Evolutionary conservation across 164 flowering plant species (phyloP).

Genomic region (Dillenia turbinata): DNA sequence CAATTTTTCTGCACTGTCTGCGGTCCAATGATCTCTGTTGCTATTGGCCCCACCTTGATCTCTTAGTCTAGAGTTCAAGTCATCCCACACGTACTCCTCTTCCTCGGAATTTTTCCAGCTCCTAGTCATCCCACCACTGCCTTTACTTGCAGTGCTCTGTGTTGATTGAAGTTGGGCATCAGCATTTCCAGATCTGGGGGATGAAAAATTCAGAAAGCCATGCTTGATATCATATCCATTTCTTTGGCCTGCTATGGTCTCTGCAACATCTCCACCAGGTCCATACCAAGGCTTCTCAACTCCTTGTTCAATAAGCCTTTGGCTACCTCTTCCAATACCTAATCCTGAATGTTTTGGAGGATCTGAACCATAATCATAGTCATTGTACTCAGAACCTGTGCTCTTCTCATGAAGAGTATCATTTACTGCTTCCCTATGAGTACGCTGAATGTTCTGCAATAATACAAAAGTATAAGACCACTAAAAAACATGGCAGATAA

Average conservation of each 20-base stretch:
- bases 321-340: constrained; percentile 35
- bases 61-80: constrained; percentile 48
- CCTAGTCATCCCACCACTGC: constrained; percentile 30
- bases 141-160: constrained; percentile 19
- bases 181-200: constrained; percentile 27
- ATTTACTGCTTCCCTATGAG: constrained; percentile 34
- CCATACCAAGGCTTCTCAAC: constrained; percentile 45
- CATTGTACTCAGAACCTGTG: constrained; percentile 33
- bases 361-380: constrained; percentile 48
- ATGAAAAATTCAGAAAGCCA: constrained; percentile 27
- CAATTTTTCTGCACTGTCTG: constrained; percentile 45
- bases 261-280: constrained; percentile 29
- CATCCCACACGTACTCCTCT: constrained; percentile 90
- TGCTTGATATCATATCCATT: constrained; percentile 45
- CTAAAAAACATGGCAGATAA: neutral
- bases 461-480: constrained; percentile 3
- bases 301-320: constrained; percentile 35
- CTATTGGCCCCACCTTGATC: constrained; percentile 33
- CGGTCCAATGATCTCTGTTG: constrained; percentile 42
- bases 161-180: constrained; percentile 25
- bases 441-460: constrained; percentile 43
- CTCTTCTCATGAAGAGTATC: constrained; percentile 49
- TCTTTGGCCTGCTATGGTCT: constrained; percentile 35
- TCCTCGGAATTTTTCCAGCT: constrained; percentile 95
- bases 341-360: constrained; percentile 36